These are phyloP conservation scores for Candida lessepsii DNA, from an alignment of 805 yeast species.

Conservation along the genomic window DNA sequence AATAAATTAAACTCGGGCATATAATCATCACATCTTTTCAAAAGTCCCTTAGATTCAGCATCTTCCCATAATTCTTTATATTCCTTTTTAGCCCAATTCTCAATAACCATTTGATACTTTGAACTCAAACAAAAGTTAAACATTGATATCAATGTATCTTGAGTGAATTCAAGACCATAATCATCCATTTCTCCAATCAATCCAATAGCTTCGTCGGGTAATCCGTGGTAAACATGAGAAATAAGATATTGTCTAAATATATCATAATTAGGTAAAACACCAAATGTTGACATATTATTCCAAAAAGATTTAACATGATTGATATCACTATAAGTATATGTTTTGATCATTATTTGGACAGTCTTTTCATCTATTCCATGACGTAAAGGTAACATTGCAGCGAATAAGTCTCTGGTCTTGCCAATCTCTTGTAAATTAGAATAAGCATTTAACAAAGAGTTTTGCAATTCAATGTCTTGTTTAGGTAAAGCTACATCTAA, in stretches of 20 bases:
- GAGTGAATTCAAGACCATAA: slow-evolving; percentile 43
- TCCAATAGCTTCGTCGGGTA: slow-evolving; percentile 53
- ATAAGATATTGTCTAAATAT: slow-evolving; percentile 61
- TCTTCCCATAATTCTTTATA: slow-evolving; percentile 30
- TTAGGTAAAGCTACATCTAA: slow-evolving; percentile 53
- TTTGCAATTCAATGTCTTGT: slow-evolving; percentile 57
- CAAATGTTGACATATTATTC: slow-evolving; percentile 54
- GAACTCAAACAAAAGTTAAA: slow-evolving; percentile 42
- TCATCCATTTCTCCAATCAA: slow-evolving; percentile 48
- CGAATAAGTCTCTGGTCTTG: slow-evolving; percentile 58
- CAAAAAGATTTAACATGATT: slow-evolving; percentile 61
- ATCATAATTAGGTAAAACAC: slow-evolving; percentile 50
- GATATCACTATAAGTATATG: slow-evolving; percentile 54
- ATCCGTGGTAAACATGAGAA: slow-evolving; percentile 69
- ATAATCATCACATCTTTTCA: slow-evolving; percentile 28
- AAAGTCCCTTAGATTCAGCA: slow-evolving; percentile 22
- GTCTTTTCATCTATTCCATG: slow-evolving; percentile 61
- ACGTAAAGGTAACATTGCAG: slow-evolving; percentile 50
- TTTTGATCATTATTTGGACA: slow-evolving; percentile 63
- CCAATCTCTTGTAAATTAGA: slow-evolving; percentile 54
- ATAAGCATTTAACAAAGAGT: slow-evolving; percentile 64
- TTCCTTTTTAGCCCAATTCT: slow-evolving; percentile 32
- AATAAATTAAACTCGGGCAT: slow-evolving; percentile 29
- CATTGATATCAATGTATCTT: slow-evolving; percentile 46
- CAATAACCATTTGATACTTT: slow-evolving; percentile 28